Percentiles rank a stretch among this genome's conserved stretches.
Conservation (phyloP, 2,329 filamentous ascomycete genomes). For the Mollisiaceae sp. region DNA sequence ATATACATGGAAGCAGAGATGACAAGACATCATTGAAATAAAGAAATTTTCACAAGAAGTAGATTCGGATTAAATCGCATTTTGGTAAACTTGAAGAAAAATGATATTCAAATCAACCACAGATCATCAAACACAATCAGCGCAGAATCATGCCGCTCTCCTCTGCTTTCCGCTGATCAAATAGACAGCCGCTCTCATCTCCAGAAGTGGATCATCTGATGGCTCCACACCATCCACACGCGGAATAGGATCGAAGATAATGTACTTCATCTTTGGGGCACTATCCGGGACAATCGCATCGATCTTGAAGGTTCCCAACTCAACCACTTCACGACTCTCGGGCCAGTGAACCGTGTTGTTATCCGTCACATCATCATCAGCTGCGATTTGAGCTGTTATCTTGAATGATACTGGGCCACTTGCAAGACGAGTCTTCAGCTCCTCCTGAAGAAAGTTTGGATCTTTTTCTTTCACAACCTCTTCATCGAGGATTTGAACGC, state of each 20-base stretch:
- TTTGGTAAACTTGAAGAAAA: not conserved
- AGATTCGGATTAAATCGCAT: not conserved
- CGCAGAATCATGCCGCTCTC: constrained; percentile 47
- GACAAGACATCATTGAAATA: not conserved
- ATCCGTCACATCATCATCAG: constrained; percentile 52
- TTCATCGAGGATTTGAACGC: constrained; percentile 46
- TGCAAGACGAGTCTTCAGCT: constrained; percentile 47
- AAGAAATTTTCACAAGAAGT: not conserved
- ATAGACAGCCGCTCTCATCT: constrained; percentile 60
- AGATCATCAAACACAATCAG: not conserved
- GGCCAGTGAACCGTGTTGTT: constrained; percentile 59
- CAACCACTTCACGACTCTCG: constrained; percentile 53
- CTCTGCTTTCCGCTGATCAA: constrained; percentile 59
- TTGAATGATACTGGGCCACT: constrained; percentile 50
- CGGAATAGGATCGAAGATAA: constrained; percentile 64
- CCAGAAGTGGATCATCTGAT: constrained; percentile 59
- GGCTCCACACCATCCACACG: constrained; percentile 57
- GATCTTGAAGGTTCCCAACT: constrained; percentile 55
- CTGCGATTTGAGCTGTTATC: constrained; percentile 55
- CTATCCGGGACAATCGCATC: constrained; percentile 48
- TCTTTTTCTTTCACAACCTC: constrained; percentile 47
- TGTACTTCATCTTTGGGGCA: constrained; percentile 52
- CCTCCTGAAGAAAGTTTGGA: constrained; percentile 54
- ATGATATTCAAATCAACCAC: not conserved
- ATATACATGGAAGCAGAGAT: not conserved